Evolutionary conservation across 1,284 basidiomycete genomes (phyloP), one percentile per base, ranked within the genome.

Genomic region (Ustilago shanxiensis): DNA sequence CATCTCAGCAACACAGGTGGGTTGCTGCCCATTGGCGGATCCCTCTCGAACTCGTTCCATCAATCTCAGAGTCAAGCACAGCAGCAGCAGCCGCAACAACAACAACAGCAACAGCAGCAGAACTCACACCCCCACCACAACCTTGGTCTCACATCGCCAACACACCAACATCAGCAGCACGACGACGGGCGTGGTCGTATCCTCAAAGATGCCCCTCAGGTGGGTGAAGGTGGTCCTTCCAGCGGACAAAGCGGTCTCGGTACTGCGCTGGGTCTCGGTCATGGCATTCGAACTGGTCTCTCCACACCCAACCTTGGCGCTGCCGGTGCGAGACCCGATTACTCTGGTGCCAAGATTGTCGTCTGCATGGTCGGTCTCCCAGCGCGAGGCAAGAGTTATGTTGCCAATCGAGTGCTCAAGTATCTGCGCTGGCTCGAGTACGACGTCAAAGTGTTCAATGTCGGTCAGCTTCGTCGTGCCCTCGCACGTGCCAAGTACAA

Each of bases 401-500:
- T 86, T 20, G 82, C 80, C 60, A 86, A 86, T 68, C 84, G 83
- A 56, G 82, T 86, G 47, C 83, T 86, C 81, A 79, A 84, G 39
- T 86, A 85, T 44, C 72, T 85, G 6, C 69, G 79, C 57, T 99
- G 97, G 97, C 90, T 99, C 52, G 97, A 99, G 87, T 99, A 98
- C 87, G 91, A 96, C 77, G 97, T 99, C 67, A 94, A 97, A 88
- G 95, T 99, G 1, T 99, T 99, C 89, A 99, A 99, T 85, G 97
- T 98, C 33, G 97, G 97, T 5, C 96, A 99, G 86, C 88, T 98
- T 22, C 90, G 96, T 54, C 91, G 96, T 29, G 93, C 93, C 0
- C 91, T 95, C 74, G 95, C 95, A 5, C 90, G 89, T 56, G 90
- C 92, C 83, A 92, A 90, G 65, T 79, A 72, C 62, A 55, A 65